Evolutionary conservation across 305 asterid species (phyloP).

Genomic region (Rubia occidens): DNA sequence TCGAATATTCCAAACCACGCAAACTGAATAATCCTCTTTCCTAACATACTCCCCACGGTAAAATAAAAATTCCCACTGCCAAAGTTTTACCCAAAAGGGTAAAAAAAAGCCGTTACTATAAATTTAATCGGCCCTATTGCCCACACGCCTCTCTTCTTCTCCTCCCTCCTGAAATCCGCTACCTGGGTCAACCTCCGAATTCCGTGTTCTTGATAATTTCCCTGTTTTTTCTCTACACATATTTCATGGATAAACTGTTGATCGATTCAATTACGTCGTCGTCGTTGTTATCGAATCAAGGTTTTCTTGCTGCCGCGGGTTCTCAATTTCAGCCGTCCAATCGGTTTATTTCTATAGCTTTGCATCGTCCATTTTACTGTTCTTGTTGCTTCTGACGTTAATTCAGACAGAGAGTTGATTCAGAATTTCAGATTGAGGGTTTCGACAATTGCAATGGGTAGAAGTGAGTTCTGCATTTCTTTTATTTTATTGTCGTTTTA

Average conservation of each 20-base stretch:
- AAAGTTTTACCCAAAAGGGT: background rate
- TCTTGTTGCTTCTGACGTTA: slow-evolving; percentile 30
- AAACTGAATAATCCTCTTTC: slow-evolving; percentile 13
- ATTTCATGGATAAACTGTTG: slow-evolving; percentile 55
- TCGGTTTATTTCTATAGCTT: slow-evolving; percentile 22
- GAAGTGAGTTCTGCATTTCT: slow-evolving; percentile 36
- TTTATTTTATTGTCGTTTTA: background rate
- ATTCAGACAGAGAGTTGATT: background rate
- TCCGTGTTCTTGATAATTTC: slow-evolving; percentile 1
- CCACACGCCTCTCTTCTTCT: background rate
- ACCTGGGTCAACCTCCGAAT: slow-evolving; percentile 2
- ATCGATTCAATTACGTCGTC: slow-evolving; percentile 30
- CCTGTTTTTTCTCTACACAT: background rate
- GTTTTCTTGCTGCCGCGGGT: slow-evolving; percentile 1
- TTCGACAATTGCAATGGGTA: slow-evolving; percentile 49
- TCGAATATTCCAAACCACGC: slow-evolving; percentile 33
- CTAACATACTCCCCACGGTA: background rate
- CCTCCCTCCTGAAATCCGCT: background rate
- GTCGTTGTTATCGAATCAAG: slow-evolving; percentile 11
- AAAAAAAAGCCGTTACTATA: slow-evolving; percentile 1
- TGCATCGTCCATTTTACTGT: slow-evolving; percentile 39
- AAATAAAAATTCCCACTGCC: background rate
- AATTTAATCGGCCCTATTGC: background rate
- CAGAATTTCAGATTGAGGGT: background rate
- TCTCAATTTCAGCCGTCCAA: slow-evolving; percentile 24